phyloP scores from a whole-genome alignment of 805 yeast genomes.

The Cyberlindnera mycetangii region DNA sequence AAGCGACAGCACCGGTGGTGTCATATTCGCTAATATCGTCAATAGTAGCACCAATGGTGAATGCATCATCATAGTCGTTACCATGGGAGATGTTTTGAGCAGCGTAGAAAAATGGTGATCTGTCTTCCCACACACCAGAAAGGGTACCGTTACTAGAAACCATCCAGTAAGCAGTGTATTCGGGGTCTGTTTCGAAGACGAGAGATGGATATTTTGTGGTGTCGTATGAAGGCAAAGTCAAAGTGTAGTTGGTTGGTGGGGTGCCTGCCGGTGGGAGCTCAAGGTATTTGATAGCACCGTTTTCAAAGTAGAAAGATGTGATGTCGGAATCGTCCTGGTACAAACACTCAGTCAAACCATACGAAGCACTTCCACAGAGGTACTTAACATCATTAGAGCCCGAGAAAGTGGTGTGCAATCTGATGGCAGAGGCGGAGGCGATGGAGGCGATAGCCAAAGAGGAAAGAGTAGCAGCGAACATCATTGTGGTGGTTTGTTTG shows the following conservation, averaged over 20 bases:
- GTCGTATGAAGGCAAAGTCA: background rate
- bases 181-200: background rate
- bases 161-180: background rate
- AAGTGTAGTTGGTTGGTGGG: background rate
- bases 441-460: background rate
- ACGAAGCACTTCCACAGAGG: background rate
- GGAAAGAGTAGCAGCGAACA: background rate
- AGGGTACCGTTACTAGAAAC: background rate
- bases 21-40: background rate
- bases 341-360: background rate
- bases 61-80: background rate
- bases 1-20: background rate
- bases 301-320: background rate
- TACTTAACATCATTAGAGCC: background rate
- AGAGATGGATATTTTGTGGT: background rate
- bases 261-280: background rate
- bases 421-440: background rate
- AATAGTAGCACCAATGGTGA: background rate
- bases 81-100: background rate
- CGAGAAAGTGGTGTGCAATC: background rate
- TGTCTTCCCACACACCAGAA: background rate
- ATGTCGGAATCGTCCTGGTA: background rate
- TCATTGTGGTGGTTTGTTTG: no score
- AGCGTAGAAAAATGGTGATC: background rate
- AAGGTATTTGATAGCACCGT: background rate